Evolutionary conservation across 306 rosid species (phyloP).

Genomic region (Lathyrus sativus): DNA sequence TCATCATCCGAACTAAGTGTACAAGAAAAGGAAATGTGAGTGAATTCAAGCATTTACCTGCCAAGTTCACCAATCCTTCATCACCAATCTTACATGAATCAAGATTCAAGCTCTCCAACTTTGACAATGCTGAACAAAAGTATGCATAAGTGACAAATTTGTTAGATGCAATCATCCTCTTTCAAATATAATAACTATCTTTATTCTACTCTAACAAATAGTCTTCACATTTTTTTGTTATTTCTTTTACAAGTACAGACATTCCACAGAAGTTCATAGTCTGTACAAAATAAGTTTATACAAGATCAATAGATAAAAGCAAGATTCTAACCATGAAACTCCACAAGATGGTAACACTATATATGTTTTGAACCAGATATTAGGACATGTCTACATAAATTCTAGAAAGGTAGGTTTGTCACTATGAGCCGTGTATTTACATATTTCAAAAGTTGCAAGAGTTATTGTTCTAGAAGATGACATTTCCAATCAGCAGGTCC

Average conservation of each 20-base stretch:
- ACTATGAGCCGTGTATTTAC: too few relatives aligned
- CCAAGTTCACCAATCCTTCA: constrained; percentile 74
- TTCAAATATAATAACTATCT: constrained; percentile 23
- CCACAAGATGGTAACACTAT: constrained; percentile 1
- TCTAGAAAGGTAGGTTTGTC: constrained; percentile 13
- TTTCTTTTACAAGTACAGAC: not conserved
- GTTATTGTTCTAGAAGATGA: too few relatives aligned
- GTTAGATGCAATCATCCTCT: constrained; percentile 15
- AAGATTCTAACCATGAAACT: constrained; percentile 9
- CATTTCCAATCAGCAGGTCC: too few relatives aligned
- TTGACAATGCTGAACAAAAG: constrained; percentile 63
- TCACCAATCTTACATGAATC: constrained; percentile 87
- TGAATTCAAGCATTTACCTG: constrained; percentile 54
- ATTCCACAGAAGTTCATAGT: not conserved
- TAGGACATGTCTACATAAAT: not conserved
- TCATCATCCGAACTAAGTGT: constrained; percentile 7
- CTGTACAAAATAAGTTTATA: constrained; percentile 3
- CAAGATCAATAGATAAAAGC: constrained; percentile 5
- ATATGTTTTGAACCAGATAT: constrained; percentile 18
- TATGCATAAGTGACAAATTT: constrained; percentile 8
- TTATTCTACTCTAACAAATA: constrained; percentile 21
- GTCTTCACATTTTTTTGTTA: not conserved
- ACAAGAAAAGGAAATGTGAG: not conserved
- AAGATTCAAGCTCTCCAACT: constrained; percentile 86
- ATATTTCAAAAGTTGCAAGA: too few relatives aligned